Conservation (phyloP, 352 stramenopile genomes). For the Phytophthora pluvialis region DNA sequence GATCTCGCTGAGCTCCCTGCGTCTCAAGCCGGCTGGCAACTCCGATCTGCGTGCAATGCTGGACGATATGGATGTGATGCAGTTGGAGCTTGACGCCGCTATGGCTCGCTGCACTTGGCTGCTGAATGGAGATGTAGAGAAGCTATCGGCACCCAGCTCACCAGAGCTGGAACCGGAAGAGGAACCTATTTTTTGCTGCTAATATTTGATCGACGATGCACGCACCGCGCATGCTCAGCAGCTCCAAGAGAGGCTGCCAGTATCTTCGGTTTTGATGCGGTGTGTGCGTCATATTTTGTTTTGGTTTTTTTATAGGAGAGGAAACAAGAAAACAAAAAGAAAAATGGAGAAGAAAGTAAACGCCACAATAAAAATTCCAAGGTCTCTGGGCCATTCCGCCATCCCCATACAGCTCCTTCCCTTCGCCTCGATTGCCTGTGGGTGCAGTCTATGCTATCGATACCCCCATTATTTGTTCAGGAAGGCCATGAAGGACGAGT, state of each 20-base stretch:
- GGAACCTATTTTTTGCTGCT: slow-evolving; percentile 41
- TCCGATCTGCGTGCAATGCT: slow-evolving; percentile 47
- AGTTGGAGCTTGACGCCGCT: slow-evolving; percentile 38
- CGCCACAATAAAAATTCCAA: slow-evolving; percentile 42
- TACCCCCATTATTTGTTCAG: slow-evolving; percentile 71
- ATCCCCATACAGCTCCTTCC: slow-evolving; percentile 3
- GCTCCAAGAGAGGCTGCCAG: slow-evolving; percentile 4
- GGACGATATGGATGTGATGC: slow-evolving; percentile 49
- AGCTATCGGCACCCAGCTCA: slow-evolving; percentile 12
- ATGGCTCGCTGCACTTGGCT: slow-evolving; percentile 42
- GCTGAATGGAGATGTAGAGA: slow-evolving; percentile 25
- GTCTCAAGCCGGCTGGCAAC: slow-evolving; percentile 32
- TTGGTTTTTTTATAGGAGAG: slow-evolving; percentile 35
- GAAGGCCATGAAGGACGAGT: slow-evolving; percentile 95
- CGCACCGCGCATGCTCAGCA: slow-evolving; percentile 9
- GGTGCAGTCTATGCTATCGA: slow-evolving; percentile 7
- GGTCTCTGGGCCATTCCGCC: slow-evolving; percentile 10
- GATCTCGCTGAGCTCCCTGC: slow-evolving; percentile 22
- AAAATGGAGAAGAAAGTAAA: slow-evolving; percentile 35
- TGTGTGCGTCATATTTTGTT: slow-evolving; percentile 31
- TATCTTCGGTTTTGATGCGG: slow-evolving; percentile 27
- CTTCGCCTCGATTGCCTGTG: neutral
- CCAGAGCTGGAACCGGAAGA: slow-evolving; percentile 34
- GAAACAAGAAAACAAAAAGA: slow-evolving; percentile 31
- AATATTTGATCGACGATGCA: slow-evolving; percentile 34